Evolutionary conservation across 2,329 filamentous ascomycete genomes (phyloP), one percentile per base, ranked within the genome.

Genomic region (Huntiella moniliformis): DNA sequence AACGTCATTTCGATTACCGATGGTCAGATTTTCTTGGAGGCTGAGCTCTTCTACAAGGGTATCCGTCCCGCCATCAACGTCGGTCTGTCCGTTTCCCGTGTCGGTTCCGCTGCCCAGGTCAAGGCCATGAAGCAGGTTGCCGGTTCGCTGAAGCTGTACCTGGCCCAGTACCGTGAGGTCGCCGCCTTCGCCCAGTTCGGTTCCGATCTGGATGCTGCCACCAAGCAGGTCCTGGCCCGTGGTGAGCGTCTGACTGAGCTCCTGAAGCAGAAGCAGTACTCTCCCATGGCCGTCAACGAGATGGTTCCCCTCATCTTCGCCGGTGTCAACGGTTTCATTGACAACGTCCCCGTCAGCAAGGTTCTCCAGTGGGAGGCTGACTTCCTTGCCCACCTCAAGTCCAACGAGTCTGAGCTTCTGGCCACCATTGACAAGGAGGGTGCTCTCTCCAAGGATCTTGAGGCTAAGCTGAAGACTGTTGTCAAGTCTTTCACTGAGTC

Each of bases 111-210:
- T 66, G 91, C 91, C 64, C 91, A 98, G 78, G 78, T 96, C 67
- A 98, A 96, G 84, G 87, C 91, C 71, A 98, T 98, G 91, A 98
- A 98, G 80, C 91, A 98, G 77, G 91, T 98, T 60, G 91, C 91
- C 62, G 91, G 91, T 78, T 96, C 88, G 57, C 76, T 98, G 63
- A 98, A 98, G 80, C 86, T 98, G 59, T 98, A 96, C 86, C 84
- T 98, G 82, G 91, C 91, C 60, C 91, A 98, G 74, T 98, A 98
- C 79, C 91, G 91, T 91, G 91, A 98, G 71, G 91, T 98, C 54
- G 91, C 91, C 61, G 91, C 91, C 58, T 98, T 98, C 71, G 88
- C 91, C 59, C 91, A 98, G 73, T 98, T 98, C 78, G 91, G 91
- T 81, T 98, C 91, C 63, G 91, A 98, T 76, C 74, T 98, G 57